These are phyloP conservation scores for Sporothrix sp. DNA, from an alignment of 2,329 filamentous ascomycete genomes.

Conservation along the genomic window DNA sequence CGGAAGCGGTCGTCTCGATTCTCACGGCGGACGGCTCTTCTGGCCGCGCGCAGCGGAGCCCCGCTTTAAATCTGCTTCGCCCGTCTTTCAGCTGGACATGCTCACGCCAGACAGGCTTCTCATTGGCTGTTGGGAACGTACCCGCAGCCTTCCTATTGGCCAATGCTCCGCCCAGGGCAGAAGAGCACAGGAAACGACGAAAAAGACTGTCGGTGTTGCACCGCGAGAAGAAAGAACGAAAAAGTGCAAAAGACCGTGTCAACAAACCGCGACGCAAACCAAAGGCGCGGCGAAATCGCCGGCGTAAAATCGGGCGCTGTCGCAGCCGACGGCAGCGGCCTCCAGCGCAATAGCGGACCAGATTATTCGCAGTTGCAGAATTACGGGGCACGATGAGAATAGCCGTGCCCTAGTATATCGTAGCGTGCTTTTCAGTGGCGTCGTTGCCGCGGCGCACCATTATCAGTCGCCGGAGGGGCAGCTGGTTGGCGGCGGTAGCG, in stretches of 20 bases:
- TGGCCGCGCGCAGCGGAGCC: background rate
- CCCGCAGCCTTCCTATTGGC: constrained; percentile 16
- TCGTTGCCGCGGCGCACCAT: background rate
- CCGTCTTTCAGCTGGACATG: background rate
- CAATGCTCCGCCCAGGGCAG: constrained; percentile 13
- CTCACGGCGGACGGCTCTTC: too few relatives aligned
- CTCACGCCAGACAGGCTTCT: background rate
- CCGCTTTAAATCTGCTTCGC: background rate
- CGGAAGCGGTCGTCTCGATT: constrained; percentile 4
- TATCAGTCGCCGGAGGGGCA: background rate
- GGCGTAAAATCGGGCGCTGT: background rate
- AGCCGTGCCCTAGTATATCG: background rate
- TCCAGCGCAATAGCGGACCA: background rate
- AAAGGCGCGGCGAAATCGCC: background rate
- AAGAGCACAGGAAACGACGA: background rate
- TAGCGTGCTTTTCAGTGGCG: background rate
- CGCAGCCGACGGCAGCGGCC: background rate
- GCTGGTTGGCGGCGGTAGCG: background rate
- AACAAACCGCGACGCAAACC: background rate
- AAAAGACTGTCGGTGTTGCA: too few relatives aligned
- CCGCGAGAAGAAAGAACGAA: background rate
- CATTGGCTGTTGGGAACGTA: constrained; percentile 2
- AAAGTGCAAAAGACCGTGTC: background rate
- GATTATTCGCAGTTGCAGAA: background rate
- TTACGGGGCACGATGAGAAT: background rate